Evolutionary conservation across 163 green algal genomes (phyloP).

Genomic region (Volvox carteri): DNA sequence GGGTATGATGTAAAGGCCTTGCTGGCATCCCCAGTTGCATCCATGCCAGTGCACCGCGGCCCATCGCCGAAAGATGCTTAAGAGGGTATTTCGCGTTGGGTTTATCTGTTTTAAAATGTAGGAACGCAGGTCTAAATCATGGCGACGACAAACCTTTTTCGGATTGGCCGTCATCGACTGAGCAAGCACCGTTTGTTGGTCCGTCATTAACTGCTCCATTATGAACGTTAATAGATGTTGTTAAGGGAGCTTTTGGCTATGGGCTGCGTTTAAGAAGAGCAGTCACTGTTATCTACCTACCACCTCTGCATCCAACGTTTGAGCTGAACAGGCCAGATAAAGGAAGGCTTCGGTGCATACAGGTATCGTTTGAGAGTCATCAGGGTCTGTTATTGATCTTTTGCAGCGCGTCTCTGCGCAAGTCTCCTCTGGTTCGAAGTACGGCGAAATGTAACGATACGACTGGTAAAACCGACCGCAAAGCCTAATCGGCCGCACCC

Average conservation of each 20-base stretch:
- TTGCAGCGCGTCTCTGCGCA: background rate
- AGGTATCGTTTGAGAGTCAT: background rate
- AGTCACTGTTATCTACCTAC: background rate
- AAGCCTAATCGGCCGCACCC: background rate
- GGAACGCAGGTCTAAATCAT: background rate
- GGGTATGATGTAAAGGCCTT: background rate
- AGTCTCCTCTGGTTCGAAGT: background rate
- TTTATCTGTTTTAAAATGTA: background rate
- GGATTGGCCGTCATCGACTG: background rate
- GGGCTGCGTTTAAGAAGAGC: background rate
- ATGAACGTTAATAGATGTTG: background rate
- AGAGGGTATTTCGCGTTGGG: background rate
- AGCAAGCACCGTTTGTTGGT: constrained; percentile 17
- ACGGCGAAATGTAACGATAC: constrained; percentile 6
- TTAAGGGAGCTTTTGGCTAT: background rate
- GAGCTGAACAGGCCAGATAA: too few species aligned
- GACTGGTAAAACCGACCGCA: background rate
- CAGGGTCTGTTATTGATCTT: background rate
- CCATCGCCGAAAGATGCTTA: background rate
- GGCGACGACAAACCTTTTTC: constrained; percentile 7
- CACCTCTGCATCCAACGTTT: too few species aligned
- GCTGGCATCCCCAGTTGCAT: background rate
- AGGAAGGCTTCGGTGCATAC: too few species aligned
- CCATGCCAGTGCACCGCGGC: background rate
- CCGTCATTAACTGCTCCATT: background rate